Percentiles rank a stretch among this genome's conserved stretches.
Evolutionary conservation across 1,139 yeast species (phyloP).

Genomic region (Waltiozyma solani): DNA sequence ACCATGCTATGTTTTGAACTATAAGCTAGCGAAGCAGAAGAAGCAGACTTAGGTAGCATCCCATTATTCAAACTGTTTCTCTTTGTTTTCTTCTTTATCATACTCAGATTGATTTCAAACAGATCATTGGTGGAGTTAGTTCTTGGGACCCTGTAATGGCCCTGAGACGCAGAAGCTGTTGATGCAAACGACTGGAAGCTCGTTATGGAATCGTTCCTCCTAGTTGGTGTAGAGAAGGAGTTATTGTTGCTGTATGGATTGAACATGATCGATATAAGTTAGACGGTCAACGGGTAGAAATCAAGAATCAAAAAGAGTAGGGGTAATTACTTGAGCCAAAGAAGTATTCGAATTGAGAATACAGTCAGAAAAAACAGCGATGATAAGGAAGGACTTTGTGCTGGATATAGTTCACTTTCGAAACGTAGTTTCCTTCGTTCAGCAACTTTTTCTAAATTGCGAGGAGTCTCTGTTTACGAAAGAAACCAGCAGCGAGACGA

Average conservation of each 20-base stretch:
- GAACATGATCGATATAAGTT: neutral
- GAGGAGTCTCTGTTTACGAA: too few species aligned
- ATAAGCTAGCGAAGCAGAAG: neutral
- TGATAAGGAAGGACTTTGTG: too few species aligned
- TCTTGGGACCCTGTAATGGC: constrained; percentile 8
- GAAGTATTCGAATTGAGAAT: too few species aligned
- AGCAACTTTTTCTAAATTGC: too few species aligned
- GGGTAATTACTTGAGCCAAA: too few species aligned
- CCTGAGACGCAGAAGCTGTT: constrained; percentile 2
- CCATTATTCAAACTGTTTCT: neutral
- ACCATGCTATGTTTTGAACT: neutral
- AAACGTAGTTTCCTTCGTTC: too few species aligned
- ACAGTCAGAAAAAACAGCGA: too few species aligned
- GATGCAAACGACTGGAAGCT: constrained; percentile 12
- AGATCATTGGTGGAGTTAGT: constrained; percentile 16
- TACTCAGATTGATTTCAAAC: constrained; percentile 1
- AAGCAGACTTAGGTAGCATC: neutral
- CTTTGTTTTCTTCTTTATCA: neutral
- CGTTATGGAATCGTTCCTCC: constrained; percentile 11
- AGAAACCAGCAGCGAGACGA: too few species aligned
- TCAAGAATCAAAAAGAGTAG: too few species aligned
- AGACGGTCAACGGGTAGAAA: too few species aligned
- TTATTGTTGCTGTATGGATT: neutral
- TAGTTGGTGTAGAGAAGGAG: neutral
- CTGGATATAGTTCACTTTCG: too few species aligned